Evolutionary conservation across 2,329 filamentous ascomycete genomes (phyloP).

Genomic region (Coniella lustricola): DNA sequence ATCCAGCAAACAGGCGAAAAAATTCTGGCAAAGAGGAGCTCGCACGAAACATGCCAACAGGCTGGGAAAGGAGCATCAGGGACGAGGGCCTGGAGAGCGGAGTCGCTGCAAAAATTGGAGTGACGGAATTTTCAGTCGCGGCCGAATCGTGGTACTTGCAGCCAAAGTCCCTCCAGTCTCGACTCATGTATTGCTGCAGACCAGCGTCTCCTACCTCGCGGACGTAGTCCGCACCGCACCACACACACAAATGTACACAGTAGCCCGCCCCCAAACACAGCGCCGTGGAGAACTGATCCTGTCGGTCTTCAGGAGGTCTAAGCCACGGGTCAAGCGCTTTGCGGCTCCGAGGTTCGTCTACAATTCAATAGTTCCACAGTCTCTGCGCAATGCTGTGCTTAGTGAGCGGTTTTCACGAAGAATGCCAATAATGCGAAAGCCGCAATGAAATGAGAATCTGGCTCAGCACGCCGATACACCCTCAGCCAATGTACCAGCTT

Average conservation of each 20-base stretch:
- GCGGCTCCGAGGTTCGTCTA: not conserved
- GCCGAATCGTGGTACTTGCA: constrained; percentile 8
- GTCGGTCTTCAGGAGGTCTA: no score
- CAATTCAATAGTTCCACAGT: not conserved
- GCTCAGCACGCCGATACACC: not conserved
- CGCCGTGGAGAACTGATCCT: no score
- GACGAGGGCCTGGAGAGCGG: constrained; percentile 12
- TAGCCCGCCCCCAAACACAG: not conserved
- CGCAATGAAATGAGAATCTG: no score
- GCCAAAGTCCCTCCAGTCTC: constrained; percentile 7
- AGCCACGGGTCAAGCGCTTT: no score
- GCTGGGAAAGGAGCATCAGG: constrained; percentile 2
- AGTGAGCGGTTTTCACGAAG: no score
- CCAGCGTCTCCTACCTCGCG: not conserved
- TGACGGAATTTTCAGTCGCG: constrained; percentile 14
- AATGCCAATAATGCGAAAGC: no score
- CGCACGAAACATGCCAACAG: constrained; percentile 9
- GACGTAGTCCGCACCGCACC: not conserved
- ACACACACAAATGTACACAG: not conserved
- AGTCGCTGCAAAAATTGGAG: constrained; percentile 15
- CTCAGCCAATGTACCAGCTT: not conserved
- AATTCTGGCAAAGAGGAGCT: constrained; percentile 7
- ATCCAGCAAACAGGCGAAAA: constrained; percentile 1
- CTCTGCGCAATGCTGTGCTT: not conserved
- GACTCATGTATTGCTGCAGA: constrained; percentile 12